phyloP scores from a whole-genome alignment of 2,329 filamentous ascomycete species.

The Bretziella fagacearum region DNA sequence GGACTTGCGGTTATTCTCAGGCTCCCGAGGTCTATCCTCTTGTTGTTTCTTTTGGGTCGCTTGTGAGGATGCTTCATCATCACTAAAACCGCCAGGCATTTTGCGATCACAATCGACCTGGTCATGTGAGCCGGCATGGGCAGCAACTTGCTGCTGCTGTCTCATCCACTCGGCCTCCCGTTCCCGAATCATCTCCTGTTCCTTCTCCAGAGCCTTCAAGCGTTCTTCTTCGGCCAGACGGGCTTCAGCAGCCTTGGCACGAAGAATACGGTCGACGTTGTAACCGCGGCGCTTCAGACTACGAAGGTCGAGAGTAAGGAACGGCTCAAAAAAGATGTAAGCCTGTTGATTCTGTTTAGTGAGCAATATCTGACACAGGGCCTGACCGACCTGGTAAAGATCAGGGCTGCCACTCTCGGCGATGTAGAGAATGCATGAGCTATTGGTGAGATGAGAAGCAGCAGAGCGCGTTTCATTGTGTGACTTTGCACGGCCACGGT shows the following conservation, averaged over 20 bases:
- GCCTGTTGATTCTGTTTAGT: constrained; percentile 74
- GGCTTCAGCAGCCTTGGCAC: constrained; percentile 73
- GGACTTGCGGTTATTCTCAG: constrained; percentile 24
- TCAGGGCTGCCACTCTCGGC: constrained; percentile 52
- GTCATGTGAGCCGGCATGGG: constrained; percentile 11
- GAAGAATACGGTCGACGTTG: constrained; percentile 87
- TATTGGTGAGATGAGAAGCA: constrained; percentile 38
- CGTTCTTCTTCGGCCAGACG: constrained; percentile 72
- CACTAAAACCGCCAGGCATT: constrained; percentile 15
- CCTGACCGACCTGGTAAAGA: constrained; percentile 82
- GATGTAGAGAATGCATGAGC: constrained; percentile 56
- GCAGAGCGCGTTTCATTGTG: constrained; percentile 63
- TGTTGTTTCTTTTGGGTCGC: neutral
- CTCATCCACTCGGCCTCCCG: constrained; percentile 29
- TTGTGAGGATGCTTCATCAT: neutral
- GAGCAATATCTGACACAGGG: constrained; percentile 65
- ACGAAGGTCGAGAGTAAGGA: constrained; percentile 69
- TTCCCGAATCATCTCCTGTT: constrained; percentile 49
- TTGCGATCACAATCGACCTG: constrained; percentile 17
- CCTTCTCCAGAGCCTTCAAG: constrained; percentile 54
- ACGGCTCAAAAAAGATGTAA: constrained; percentile 77
- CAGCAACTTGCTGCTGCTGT: constrained; percentile 21
- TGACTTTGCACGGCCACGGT: constrained; percentile 46
- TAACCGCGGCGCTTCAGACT: constrained; percentile 77
- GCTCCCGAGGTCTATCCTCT: constrained; percentile 20